phyloP scores from a whole-genome alignment of 1,284 basidiomycete genomes.

The Irpex sp. region DNA sequence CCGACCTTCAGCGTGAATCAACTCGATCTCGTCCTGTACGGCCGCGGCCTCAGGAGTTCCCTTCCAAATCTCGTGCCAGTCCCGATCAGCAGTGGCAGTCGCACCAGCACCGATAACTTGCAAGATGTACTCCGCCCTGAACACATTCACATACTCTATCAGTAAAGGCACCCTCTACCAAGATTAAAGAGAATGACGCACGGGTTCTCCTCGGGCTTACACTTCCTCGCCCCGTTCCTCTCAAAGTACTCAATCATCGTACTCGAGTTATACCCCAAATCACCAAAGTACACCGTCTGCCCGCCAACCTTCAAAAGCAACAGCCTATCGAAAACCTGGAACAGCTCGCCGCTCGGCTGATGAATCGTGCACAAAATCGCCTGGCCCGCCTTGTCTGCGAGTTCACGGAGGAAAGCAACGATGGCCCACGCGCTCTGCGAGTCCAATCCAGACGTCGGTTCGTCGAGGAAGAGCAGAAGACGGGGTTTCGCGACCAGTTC shows the following conservation, averaged over 20 bases:
- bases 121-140: slow-evolving; percentile 55
- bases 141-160: background rate
- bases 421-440: slow-evolving; percentile 90
- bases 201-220: slow-evolving; percentile 39
- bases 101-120: slow-evolving; percentile 67
- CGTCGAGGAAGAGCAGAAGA: slow-evolving; percentile 80
- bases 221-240: slow-evolving; percentile 45
- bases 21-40: slow-evolving; percentile 26
- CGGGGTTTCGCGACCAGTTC: slow-evolving; percentile 81
- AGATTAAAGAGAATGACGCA: slow-evolving; percentile 30
- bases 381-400: slow-evolving; percentile 76
- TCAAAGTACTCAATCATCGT: slow-evolving; percentile 71
- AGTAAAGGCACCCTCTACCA: background rate
- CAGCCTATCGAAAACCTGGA: slow-evolving; percentile 67
- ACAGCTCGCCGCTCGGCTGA: slow-evolving; percentile 73
- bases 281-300: slow-evolving; percentile 76
- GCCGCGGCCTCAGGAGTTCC: slow-evolving; percentile 23
- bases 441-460: slow-evolving; percentile 83
- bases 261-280: slow-evolving; percentile 57
- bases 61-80: slow-evolving; percentile 34
- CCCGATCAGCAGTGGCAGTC: slow-evolving; percentile 27
- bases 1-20: slow-evolving; percentile 31
- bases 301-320: slow-evolving; percentile 66
- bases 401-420: slow-evolving; percentile 70
- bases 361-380: slow-evolving; percentile 71